Conservation (phyloP, 345 rosid genomes). For the Lagerstroemia speciosa region DNA sequence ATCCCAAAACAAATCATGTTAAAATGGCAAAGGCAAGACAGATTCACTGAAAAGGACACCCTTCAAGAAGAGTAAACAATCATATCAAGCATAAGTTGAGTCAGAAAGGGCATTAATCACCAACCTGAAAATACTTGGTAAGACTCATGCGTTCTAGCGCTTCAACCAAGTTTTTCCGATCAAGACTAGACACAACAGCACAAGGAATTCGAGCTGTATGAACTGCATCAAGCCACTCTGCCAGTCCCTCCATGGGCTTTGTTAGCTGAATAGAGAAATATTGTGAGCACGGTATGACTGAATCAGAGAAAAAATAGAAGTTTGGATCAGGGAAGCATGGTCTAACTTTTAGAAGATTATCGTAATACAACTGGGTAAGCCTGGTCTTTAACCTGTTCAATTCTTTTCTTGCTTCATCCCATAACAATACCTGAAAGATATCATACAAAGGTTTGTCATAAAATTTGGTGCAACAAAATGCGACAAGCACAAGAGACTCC, state of each 20-base stretch:
- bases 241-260: constrained; percentile 63
- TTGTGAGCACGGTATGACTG: neutral
- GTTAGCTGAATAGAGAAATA: constrained; percentile 39
- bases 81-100: neutral
- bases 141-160: constrained; percentile 71
- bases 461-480: neutral
- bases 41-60: no score
- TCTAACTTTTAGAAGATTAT: constrained; percentile 57
- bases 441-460: neutral
- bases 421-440: constrained; percentile 51
- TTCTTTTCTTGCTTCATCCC: constrained; percentile 56
- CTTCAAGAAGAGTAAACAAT: neutral
- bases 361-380: constrained; percentile 57
- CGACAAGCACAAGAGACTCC: neutral
- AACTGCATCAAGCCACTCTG: constrained; percentile 88
- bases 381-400: constrained; percentile 51
- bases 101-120: neutral
- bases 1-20: neutral
- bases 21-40: neutral
- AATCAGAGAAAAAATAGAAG: neutral
- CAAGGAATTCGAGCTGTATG: constrained; percentile 76
- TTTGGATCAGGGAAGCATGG: constrained; percentile 7
- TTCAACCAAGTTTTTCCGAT: constrained; percentile 62
- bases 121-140: constrained; percentile 78
- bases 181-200: constrained; percentile 89